Base-by-base conservation (phyloP, 1,284 basidiomycete species). In the Peniophora sp. region DNA sequence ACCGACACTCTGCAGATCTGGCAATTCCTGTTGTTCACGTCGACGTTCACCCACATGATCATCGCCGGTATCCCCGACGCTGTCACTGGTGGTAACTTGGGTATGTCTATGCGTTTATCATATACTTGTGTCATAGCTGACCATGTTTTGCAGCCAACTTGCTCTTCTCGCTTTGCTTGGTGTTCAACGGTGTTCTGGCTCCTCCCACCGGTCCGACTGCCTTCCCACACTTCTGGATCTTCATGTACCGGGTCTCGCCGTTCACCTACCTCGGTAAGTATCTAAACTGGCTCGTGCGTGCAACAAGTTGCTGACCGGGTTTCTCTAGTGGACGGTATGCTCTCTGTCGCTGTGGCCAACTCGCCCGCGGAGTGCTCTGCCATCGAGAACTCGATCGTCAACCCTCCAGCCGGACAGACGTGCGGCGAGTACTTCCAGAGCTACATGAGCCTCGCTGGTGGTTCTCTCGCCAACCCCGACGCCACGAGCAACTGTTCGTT, bases 401-500 rank as follows among this genome's bases (percentile, higher is more conserved):
- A 71, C 14, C 81, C 87, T 0, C 86, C 85, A 0, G 56, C 65
- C 2, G 83, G 81, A 0, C 68, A 78, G 59, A 84, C 76, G 0
- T 92, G 88, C 60, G 60, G 57, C 0, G 58, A 76, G 35, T 90
- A 78, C 60, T 71, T 87, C 55, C 59, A 67, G 17, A 57, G 62
- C 0, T 89, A 73, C 62, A 79, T 86, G 5, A 60, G 67, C 0
- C 56, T 56, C 15, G 70, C 72, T 35, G 81, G 79, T 0, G 88
- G 86, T 1, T 91, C 90, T 65, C 60, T 92, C 39, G 64, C 70
- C 37, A 81, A 90, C 64, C 71, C 79, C 0, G 60, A 73, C 24
- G 80, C 79, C 3, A 77, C 75, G 14, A 24, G 23, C 43, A 20
- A n/a, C 12, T 45, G 43, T 20, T n/a, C 3, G 23, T 20, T 23